These are phyloP conservation scores for Pythium brassicae DNA, from an alignment of 352 stramenopile species.

Conservation along the genomic window DNA sequence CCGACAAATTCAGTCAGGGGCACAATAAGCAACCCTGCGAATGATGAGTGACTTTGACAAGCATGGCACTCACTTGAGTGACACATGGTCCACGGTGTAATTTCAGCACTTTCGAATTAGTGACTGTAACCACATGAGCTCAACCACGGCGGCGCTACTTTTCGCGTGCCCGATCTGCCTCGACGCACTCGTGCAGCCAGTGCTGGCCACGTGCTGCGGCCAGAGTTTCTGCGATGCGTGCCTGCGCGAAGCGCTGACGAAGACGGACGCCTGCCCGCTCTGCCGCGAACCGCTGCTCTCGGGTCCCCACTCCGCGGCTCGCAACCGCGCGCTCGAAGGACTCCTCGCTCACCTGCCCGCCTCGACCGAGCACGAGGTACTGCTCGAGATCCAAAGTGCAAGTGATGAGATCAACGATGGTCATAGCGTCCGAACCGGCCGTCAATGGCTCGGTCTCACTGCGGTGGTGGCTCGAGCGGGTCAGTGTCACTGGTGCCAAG, in stretches of 20 bases:
- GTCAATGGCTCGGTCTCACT: not conserved
- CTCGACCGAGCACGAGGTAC: conserved; percentile 14
- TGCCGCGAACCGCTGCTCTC: conserved; percentile 49
- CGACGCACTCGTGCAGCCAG: conserved; percentile 32
- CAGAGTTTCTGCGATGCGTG: conserved; percentile 62
- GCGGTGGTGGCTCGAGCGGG: not conserved
- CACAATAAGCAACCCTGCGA: too few species aligned
- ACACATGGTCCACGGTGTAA: too few species aligned
- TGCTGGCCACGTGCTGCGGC: conserved; percentile 59
- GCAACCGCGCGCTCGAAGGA: conserved; percentile 46
- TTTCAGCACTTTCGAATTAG: not conserved
- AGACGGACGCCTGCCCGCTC: conserved; percentile 48
- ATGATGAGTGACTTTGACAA: not conserved
- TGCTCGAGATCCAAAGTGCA: conserved; percentile 15
- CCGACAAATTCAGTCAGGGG: too few species aligned
- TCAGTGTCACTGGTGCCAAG: not conserved
- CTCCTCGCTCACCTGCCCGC: conserved; percentile 21
- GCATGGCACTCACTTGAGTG: not conserved
- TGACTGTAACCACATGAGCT: not conserved
- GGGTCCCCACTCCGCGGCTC: conserved; percentile 34
- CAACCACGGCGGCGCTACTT: too few species aligned
- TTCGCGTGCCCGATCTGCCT: conserved; percentile 55
- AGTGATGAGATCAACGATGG: not conserved
- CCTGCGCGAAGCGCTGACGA: conserved; percentile 36
- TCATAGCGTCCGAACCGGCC: not conserved